Evolutionary conservation across 805 yeast genomes (phyloP).

Genomic region (Teunomyces cretensis): DNA sequence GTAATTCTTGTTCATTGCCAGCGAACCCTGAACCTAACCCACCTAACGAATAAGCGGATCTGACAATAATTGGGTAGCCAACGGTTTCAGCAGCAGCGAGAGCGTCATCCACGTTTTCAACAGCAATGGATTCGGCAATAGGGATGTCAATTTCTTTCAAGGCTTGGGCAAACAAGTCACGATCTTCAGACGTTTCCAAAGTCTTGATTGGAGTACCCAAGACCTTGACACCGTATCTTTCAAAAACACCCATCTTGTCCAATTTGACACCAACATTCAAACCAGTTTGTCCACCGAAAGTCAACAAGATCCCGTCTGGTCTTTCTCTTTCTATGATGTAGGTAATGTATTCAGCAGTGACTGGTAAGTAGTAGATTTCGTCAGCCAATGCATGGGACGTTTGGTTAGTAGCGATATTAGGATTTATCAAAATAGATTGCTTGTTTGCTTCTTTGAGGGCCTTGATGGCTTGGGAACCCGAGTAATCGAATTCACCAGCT

Average conservation of each 20-base stretch:
- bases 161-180: conserved; percentile 94
- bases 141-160: conserved; percentile 93
- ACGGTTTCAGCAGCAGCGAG: conserved; percentile 81
- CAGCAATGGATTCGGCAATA: conserved; percentile 95
- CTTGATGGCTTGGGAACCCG: conserved; percentile 96
- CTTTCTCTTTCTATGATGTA: conserved; percentile 93
- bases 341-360: conserved; percentile 93
- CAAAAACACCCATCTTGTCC: conserved; percentile 92
- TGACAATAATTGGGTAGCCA: conserved; percentile 94
- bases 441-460: conserved; percentile 91
- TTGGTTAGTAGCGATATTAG: conserved; percentile 95
- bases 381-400: conserved; percentile 95
- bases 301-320: conserved; percentile 93
- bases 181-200: conserved; percentile 93
- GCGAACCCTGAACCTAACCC: conserved; percentile 99
- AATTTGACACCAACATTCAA: conserved; percentile 93
- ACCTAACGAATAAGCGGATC: conserved; percentile 96
- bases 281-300: conserved; percentile 99
- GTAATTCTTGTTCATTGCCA: conserved; percentile 73
- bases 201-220: conserved; percentile 97
- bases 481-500: conserved; percentile 97
- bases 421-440: conserved; percentile 82
- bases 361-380: conserved; percentile 93
- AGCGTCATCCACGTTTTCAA: conserved; percentile 90
- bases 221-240: conserved; percentile 87